Percentiles rank a stretch among this genome's conserved stretches.
phyloP scores from a whole-genome alignment of 164 flowering plant genomes.

The Dillenia turbinata region DNA sequence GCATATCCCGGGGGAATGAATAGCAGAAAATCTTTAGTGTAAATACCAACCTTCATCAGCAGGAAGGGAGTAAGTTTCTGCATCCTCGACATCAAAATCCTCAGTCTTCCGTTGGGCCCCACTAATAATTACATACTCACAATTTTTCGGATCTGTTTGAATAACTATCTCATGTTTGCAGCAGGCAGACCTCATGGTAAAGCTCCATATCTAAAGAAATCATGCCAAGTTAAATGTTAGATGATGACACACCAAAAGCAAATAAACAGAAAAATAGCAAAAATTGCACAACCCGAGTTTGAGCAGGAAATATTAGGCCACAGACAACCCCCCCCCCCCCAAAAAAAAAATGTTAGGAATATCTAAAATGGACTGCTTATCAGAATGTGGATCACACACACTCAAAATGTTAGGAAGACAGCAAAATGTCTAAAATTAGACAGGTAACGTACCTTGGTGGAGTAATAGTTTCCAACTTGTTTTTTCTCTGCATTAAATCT shows the following conservation, averaged over 20 bases:
- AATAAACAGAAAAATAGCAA: neutral
- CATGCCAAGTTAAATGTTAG: neutral
- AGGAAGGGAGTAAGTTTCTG: conserved; percentile 81
- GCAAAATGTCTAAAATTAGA: neutral
- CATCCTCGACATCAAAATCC: conserved; percentile 91
- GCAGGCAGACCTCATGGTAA: conserved; percentile 92
- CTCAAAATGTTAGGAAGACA: neutral
- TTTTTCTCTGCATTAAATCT: conserved; percentile 98
- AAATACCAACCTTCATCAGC: conserved; percentile 70
- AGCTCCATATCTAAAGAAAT: conserved; percentile 88
- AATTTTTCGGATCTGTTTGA: conserved; percentile 94
- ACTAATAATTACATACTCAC: conserved; percentile 79
- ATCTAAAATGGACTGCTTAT: too few relatives aligned
- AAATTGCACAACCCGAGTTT: neutral
- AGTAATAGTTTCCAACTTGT: conserved; percentile 98
- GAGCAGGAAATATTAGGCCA: too few relatives aligned
- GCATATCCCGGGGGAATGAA: neutral
- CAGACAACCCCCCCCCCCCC: too few relatives aligned
- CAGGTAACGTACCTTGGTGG: conserved; percentile 70
- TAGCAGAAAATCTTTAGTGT: neutral
- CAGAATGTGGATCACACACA: too few relatives aligned
- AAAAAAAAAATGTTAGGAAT: too few relatives aligned
- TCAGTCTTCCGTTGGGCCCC: conserved; percentile 81
- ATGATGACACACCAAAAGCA: too few relatives aligned
- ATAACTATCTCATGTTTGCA: conserved; percentile 92